phyloP scores from a whole-genome alignment of 2,329 filamentous ascomycete species.

The Talaromyces atroroseus region DNA sequence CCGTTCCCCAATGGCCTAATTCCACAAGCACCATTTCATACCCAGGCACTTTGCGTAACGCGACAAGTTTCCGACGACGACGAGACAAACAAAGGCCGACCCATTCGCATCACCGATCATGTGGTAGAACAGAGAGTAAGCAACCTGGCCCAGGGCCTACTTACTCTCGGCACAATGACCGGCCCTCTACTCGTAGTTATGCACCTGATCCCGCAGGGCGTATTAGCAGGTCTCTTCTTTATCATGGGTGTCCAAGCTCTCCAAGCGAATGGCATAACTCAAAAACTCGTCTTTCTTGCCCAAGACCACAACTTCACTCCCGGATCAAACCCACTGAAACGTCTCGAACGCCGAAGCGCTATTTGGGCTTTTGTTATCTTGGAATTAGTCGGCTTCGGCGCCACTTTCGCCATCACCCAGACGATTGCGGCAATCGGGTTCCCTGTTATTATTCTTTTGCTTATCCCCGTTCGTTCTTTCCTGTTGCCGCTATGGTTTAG shows the following conservation, averaged over 20 bases:
- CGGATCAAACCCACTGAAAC: slow-evolving; percentile 53
- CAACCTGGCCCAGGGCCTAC: slow-evolving; percentile 70
- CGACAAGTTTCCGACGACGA: slow-evolving; percentile 50
- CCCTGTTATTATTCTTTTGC: slow-evolving; percentile 64
- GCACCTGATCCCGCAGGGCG: slow-evolving; percentile 72
- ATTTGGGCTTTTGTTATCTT: slow-evolving; percentile 67
- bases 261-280: slow-evolving; percentile 69
- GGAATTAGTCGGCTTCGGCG: slow-evolving; percentile 65
- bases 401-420: slow-evolving; percentile 77
- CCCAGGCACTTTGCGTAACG: slow-evolving; percentile 70
- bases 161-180: slow-evolving; percentile 74
- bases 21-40: slow-evolving; percentile 78
- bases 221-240: slow-evolving; percentile 76
- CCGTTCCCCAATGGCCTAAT: slow-evolving; percentile 81
- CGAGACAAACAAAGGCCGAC: slow-evolving; percentile 55
- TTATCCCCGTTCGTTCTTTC: slow-evolving; percentile 62
- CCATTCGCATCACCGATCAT: slow-evolving; percentile 57
- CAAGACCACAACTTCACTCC: slow-evolving; percentile 60
- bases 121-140: slow-evolving; percentile 68
- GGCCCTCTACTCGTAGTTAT: slow-evolving; percentile 68
- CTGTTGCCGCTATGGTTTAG: slow-evolving; percentile 60
- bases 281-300: slow-evolving; percentile 65
- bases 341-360: slow-evolving; percentile 57
- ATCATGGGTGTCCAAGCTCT: slow-evolving; percentile 78
- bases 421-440: slow-evolving; percentile 79